phyloP scores from a whole-genome alignment of 441 rosid genomes.

The Adansonia rubrostipa region DNA sequence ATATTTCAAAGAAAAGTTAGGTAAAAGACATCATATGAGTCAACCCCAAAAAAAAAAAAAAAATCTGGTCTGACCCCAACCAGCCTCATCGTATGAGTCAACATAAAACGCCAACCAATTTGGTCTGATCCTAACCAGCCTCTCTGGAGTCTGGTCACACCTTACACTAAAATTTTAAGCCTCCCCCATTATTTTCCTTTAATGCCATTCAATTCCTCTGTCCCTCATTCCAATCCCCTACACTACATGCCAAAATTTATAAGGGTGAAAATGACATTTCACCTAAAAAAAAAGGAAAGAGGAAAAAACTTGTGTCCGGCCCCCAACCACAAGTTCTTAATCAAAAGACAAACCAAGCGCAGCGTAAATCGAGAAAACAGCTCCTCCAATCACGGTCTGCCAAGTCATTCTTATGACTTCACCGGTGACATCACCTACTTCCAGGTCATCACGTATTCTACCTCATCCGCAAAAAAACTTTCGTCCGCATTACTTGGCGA shows the following conservation, averaged over 20 bases:
- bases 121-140: constrained; percentile 17
- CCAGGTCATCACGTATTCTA: constrained; percentile 23
- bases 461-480: constrained; percentile 25
- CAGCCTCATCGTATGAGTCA: constrained; percentile 5
- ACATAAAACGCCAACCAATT: neutral
- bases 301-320: neutral
- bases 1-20: neutral
- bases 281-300: neutral
- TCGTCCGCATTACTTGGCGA: constrained; percentile 20
- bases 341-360: neutral
- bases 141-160: neutral
- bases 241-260: neutral
- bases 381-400: neutral
- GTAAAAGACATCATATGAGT: neutral
- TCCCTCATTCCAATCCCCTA: neutral
- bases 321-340: constrained; percentile 4
- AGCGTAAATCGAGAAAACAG: neutral
- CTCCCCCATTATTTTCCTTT: neutral
- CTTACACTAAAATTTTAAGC: neutral
- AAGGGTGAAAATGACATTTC: constrained; percentile 27
- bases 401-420: constrained; percentile 7
- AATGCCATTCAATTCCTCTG: neutral
- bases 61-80: too few relatives aligned
- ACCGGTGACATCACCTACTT: constrained; percentile 12
- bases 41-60: too few relatives aligned